Base-by-base conservation (phyloP, 1,139 yeast genomes). In the Lodderomyces beijingensis region DNA sequence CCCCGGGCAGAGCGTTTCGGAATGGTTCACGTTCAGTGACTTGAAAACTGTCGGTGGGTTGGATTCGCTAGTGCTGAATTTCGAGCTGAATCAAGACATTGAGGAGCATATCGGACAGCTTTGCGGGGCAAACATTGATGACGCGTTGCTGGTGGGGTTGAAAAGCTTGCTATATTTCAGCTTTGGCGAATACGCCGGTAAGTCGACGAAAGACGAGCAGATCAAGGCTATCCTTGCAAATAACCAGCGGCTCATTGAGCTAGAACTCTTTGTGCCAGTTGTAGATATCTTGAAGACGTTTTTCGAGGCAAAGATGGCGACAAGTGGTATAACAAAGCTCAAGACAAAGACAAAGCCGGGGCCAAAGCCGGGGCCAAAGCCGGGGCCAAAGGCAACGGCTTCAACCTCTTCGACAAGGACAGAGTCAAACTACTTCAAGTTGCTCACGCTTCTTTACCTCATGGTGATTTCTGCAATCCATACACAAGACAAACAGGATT, bases 11-110 rank as follows among this genome's bases (percentile, higher is more conserved):
- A 87, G 80, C 42, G 41, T 81, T 14, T 62, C 67, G 26, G 81
- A 79, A 32, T 82, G 93, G 93, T 82, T 82, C 45, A 62, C 74
- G 4, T 49, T 50, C 27, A 55, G 63, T 29, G 91, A 82, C 49
- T 62, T 74, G 29, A 44, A 46, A 20, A 40, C 47, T 3, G 38
- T 66, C 13, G 56, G 55, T 6, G 58, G 56, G 4, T 42, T 58
- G 25, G 41, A 40, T 7, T 31, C 36, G 5, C 35, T 55, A 12
- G 40, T 41, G 16, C 35, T 34, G 4, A 32, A 33, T 16, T 53
- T 39, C 36, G 36, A 42, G 9, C 22, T 11, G 9, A 27, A 27
- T 12, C 7, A 5, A 3, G 30, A 27, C 10, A 11, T 16, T 3
- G 30, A 25, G 12, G 9, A 19, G 10, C 9, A 19, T 8, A 8